Evolutionary conservation across 2,329 filamentous ascomycete genomes (phyloP), one percentile per base, ranked within the genome.

Genomic region (Coniella lustricola): DNA sequence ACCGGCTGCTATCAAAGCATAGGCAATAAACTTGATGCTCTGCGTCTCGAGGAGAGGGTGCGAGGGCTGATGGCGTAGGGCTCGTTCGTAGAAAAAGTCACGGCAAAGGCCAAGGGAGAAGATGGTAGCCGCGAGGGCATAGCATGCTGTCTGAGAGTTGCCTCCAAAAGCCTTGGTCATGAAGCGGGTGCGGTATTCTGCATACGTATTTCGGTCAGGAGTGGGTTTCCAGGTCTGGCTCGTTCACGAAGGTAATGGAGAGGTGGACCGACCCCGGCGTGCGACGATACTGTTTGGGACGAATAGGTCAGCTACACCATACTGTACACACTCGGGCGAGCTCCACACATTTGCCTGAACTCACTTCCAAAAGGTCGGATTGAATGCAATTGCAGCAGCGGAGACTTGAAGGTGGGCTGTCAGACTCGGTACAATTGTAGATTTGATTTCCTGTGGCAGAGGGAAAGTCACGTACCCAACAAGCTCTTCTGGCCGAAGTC

Each of bases 341-440:
- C 13, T n/a, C 39, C 17, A 49, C 34, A 38, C n/a, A n/a, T n/a
- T 55, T 52, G 44, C 38, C 53, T 32, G 9, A 46, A 77, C 87
- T 75, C 77, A 95, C 90, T 98, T 98, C 93, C 93, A 98, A 69
- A 96, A 97, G n/a, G 93, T 84, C 18, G 93, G 93, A 69, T 98
- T 98, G 71, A 98, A 97, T 42, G 84, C 77, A 69, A 98, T 95
- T 46, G 87, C 79, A 48, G 75, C 76, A 41, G 84, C 87, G 57
- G 89, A 87, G 58, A 93, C 90, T 95, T 57, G 22, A 4, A 50
- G 46, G 9, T 35, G 20, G 17, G 3, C 17, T 40, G 52, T 60
- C 46, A 60, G 57, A 47, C 21, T 29, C 31, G 40, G 29, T 20
- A 13, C 18, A 3, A 17, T 7, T 9, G 13, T 33, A 3, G 31